Conservation (phyloP, 345 rosid species). For the Rubroshorea leprosula region DNA sequence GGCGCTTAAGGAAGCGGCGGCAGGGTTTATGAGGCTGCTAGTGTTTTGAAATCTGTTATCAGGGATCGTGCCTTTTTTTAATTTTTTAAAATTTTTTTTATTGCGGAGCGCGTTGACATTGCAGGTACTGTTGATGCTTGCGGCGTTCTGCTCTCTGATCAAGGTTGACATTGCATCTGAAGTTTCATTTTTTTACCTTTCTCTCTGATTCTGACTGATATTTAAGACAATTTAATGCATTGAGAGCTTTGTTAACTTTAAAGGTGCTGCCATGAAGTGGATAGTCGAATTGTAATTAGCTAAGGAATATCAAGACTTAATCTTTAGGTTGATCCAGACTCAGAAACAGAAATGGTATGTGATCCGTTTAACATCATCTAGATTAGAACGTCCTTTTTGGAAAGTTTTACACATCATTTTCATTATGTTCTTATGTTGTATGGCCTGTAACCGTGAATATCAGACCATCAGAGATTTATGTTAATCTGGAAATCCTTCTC, state of each 20-base stretch:
- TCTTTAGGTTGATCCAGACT: too few species aligned
- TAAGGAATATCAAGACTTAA: too few species aligned
- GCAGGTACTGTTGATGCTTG: constrained; percentile 81
- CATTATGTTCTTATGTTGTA: too few species aligned
- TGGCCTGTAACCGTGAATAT: too few species aligned
- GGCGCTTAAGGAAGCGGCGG: constrained; percentile 57
- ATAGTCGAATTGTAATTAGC: background rate
- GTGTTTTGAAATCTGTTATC: constrained; percentile 69
- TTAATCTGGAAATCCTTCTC: constrained; percentile 9
- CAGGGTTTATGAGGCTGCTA: constrained; percentile 77
- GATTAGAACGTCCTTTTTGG: too few species aligned
- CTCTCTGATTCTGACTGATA: background rate
- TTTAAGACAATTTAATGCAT: background rate
- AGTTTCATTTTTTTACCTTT: background rate
- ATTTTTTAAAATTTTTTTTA: too few species aligned
- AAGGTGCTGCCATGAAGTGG: background rate
- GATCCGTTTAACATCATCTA: too few species aligned
- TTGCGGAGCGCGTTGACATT: constrained; percentile 80
- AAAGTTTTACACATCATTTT: too few species aligned
- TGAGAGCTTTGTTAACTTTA: background rate
- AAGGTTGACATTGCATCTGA: constrained; percentile 36
- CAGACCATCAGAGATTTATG: too few species aligned
- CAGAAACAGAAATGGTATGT: too few species aligned
- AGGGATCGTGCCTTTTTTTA: constrained; percentile 76
- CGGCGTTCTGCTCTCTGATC: constrained; percentile 90